phyloP scores from a whole-genome alignment of 768 basidiomycete species.

The Podaxis sp. region DNA sequence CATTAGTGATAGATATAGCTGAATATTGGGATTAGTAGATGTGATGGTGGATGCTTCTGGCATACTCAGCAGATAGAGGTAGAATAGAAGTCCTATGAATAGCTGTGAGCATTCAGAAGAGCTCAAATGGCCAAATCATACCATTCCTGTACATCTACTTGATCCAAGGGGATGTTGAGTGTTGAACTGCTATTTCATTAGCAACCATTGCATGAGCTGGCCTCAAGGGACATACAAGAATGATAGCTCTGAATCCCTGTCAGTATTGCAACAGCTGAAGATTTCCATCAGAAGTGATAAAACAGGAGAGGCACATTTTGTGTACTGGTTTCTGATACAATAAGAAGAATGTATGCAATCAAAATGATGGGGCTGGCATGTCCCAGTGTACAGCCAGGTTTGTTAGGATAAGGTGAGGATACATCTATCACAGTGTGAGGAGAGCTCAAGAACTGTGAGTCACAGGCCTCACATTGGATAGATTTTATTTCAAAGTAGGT shows the following conservation, averaged over 20 bases:
- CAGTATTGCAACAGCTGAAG: conserved; percentile 35
- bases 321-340: conserved; percentile 41
- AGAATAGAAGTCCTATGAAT: conserved; percentile 37
- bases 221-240: conserved; percentile 30
- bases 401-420: conserved; percentile 14
- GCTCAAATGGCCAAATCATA: conserved; percentile 12
- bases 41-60: background rate
- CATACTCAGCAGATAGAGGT: conserved; percentile 38
- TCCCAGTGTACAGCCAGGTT: conserved; percentile 32
- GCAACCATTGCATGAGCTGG: background rate
- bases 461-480: conserved; percentile 30
- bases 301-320: background rate
- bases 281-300: background rate
- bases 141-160: conserved; percentile 40
- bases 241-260: conserved; percentile 37
- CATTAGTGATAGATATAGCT: conserved; percentile 42
- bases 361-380: conserved; percentile 37
- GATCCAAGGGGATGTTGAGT: conserved; percentile 35
- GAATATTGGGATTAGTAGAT: background rate
- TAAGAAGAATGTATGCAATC: conserved; percentile 36
- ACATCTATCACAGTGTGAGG: conserved; percentile 15
- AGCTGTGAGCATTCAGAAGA: background rate
- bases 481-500: conserved; percentile 35
- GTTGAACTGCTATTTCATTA: conserved; percentile 27
- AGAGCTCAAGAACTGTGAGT: background rate